Percentiles rank a stretch among this genome's conserved stretches.
Conservation (phyloP, 305 asterid species). For the Fraxinus latifolia region DNA sequence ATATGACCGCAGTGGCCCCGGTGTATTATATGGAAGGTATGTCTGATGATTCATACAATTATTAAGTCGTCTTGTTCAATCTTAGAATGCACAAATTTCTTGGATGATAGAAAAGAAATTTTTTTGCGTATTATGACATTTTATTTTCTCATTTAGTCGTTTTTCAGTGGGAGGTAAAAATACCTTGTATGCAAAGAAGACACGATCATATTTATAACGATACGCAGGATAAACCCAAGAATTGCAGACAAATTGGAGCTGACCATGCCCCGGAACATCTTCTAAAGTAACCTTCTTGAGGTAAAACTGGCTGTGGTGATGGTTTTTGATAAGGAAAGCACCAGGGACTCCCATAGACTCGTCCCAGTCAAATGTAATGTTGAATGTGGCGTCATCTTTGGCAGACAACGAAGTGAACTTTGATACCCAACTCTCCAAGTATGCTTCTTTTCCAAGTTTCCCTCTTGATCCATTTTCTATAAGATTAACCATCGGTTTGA, state of each 20-base stretch:
- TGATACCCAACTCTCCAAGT: constrained; percentile 53
- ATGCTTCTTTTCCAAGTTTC: constrained; percentile 55
- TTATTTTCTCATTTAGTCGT: neutral
- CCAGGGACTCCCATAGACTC: constrained; percentile 70
- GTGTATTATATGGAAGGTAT: constrained; percentile 63
- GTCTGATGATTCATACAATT: constrained; percentile 30
- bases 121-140: neutral
- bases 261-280: constrained; percentile 64
- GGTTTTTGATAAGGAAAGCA: constrained; percentile 61
- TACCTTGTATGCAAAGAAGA: constrained; percentile 69
- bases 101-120: neutral
- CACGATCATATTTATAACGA: constrained; percentile 57
- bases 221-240: constrained; percentile 85
- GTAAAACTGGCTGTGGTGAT: constrained; percentile 71
- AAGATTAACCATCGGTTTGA: neutral
- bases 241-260: constrained; percentile 63
- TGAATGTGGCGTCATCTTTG: constrained; percentile 40
- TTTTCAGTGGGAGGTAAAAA: neutral
- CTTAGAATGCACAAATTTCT: constrained; percentile 4
- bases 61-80: neutral
- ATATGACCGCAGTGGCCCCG: constrained; percentile 40
- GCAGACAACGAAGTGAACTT: constrained; percentile 53
- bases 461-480: constrained; percentile 47
- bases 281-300: constrained; percentile 62
- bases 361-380: constrained; percentile 56